phyloP scores from a whole-genome alignment of 1,139 yeast genomes.

The Suhomyces choctaworum region DNA sequence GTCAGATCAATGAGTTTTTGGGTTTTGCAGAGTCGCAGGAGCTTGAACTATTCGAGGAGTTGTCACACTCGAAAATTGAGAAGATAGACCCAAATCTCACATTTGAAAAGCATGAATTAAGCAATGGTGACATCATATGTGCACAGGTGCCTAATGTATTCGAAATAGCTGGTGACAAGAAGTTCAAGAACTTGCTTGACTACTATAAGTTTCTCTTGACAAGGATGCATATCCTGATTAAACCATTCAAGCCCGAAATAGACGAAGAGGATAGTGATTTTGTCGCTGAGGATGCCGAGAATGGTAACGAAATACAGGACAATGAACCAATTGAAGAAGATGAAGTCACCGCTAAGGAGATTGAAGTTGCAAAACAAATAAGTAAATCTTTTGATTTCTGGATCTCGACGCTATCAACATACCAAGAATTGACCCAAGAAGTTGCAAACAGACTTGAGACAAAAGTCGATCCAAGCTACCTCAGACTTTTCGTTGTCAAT shows the following conservation, averaged over 20 bases:
- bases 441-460: constrained; percentile 52
- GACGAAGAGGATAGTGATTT: constrained; percentile 54
- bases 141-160: constrained; percentile 43
- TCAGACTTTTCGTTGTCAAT: constrained; percentile 64
- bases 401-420: constrained; percentile 63
- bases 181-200: constrained; percentile 41
- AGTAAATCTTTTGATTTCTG: constrained; percentile 57
- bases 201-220: constrained; percentile 67
- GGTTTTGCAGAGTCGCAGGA: constrained; percentile 42
- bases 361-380: constrained; percentile 19
- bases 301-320: constrained; percentile 13
- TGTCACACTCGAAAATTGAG: constrained; percentile 64
- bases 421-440: constrained; percentile 57
- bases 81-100: constrained; percentile 43
- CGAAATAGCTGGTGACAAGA: constrained; percentile 21
- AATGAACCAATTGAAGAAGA: constrained; percentile 7
- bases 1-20: constrained; percentile 45
- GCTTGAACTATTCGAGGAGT: constrained; percentile 65
- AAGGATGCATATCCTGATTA: constrained; percentile 60
- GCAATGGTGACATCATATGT: constrained; percentile 77
- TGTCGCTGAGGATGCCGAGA: constrained; percentile 20
- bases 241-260: constrained; percentile 45
- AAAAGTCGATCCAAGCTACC: constrained; percentile 56
- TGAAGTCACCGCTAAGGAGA: constrained; percentile 16
- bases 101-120: constrained; percentile 64